These are phyloP conservation scores for Cercospora beticola DNA, from an alignment of 2,329 filamentous ascomycete species.

Conservation along the genomic window DNA sequence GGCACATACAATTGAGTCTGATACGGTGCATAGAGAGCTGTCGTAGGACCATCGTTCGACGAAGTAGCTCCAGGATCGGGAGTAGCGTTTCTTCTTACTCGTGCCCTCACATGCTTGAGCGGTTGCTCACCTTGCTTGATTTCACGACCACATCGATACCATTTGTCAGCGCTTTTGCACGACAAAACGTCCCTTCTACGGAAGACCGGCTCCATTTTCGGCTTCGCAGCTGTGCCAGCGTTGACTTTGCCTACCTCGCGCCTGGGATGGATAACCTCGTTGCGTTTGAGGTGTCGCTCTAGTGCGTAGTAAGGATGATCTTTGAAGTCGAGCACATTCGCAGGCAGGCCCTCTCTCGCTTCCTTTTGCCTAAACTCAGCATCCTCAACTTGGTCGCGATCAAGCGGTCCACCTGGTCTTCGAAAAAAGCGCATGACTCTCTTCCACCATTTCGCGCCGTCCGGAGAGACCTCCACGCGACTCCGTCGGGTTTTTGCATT, in stretches of 20 bases:
- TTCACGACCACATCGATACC: constrained; percentile 84
- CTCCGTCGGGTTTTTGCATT: constrained; percentile 83
- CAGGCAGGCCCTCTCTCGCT: constrained; percentile 63
- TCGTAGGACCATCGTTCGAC: constrained; percentile 49
- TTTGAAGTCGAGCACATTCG: constrained; percentile 44
- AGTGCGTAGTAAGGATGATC: constrained; percentile 59
- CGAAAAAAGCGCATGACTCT: constrained; percentile 49
- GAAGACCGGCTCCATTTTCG: constrained; percentile 73
- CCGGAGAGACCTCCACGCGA: constrained; percentile 69
- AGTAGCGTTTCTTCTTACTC: constrained; percentile 23
- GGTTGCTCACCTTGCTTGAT: constrained; percentile 78
- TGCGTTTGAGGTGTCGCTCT: constrained; percentile 76
- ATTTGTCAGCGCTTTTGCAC: constrained; percentile 78
- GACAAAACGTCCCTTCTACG: constrained; percentile 75
- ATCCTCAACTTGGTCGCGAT: constrained; percentile 82
- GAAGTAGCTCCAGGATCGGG: constrained; percentile 38
- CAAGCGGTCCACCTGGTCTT: constrained; percentile 38
- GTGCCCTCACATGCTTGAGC: constrained; percentile 62
- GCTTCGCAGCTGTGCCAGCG: constrained; percentile 58
- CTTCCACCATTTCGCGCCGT: constrained; percentile 58
- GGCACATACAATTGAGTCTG: constrained; percentile 72
- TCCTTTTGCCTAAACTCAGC: constrained; percentile 70
- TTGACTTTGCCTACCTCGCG: constrained; percentile 75
- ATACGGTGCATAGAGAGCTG: constrained; percentile 59
- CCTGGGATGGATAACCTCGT: constrained; percentile 77